phyloP scores from a whole-genome alignment of 768 basidiomycete genomes.

The Calvatia gigantea region DNA sequence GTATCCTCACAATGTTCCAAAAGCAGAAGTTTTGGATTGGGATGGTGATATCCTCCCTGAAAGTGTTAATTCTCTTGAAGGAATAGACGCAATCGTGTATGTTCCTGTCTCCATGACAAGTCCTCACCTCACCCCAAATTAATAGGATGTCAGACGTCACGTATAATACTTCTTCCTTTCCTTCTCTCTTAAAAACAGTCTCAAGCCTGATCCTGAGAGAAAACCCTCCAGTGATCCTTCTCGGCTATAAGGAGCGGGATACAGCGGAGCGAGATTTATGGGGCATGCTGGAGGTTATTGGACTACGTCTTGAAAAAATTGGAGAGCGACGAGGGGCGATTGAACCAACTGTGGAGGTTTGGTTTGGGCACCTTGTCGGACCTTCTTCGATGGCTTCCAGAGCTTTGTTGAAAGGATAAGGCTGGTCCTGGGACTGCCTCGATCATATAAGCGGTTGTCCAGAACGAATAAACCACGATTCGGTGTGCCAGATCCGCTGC shows the following conservation, averaged over 20 bases:
- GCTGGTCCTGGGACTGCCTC: no score
- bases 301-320: constrained; percentile 53
- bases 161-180: constrained; percentile 86
- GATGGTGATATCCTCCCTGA: constrained; percentile 55
- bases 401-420: no score
- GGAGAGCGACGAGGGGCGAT: constrained; percentile 57
- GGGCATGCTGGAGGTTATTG: constrained; percentile 50
- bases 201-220: constrained; percentile 38
- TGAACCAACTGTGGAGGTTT: constrained; percentile 66
- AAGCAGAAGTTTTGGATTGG: constrained; percentile 67
- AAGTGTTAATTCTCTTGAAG: constrained; percentile 31
- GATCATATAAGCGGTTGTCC: no score
- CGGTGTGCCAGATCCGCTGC: no score
- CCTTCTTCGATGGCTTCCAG: background rate
- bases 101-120: constrained; percentile 22
- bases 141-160: constrained; percentile 91
- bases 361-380: constrained; percentile 39
- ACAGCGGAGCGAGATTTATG: constrained; percentile 71
- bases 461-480: no score
- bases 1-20: constrained; percentile 27
- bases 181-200: constrained; percentile 70
- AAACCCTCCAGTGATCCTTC: constrained; percentile 43
- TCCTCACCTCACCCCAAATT: background rate
- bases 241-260: constrained; percentile 90
- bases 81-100: constrained; percentile 69